Conservation (phyloP, 2,329 filamentous ascomycete species). For the Colletotrichum australisinense region DNA sequence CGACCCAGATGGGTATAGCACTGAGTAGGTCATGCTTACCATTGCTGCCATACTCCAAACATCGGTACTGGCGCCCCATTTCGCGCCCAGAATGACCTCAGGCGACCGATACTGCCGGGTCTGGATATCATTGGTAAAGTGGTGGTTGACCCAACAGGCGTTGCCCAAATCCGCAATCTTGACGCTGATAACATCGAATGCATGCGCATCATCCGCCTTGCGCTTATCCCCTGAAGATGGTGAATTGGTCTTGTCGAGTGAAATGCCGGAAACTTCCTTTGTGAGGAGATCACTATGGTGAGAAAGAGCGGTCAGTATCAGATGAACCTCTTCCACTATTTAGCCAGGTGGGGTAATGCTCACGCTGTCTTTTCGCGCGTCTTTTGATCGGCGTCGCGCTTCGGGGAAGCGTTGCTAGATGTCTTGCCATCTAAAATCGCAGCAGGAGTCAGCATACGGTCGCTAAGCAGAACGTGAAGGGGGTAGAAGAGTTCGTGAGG, state of each 20-base stretch:
- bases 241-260: constrained; percentile 79
- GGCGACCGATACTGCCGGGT: constrained; percentile 97
- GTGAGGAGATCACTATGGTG: constrained; percentile 83
- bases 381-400: constrained; percentile 74
- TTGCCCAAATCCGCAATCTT: constrained; percentile 99
- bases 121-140: constrained; percentile 99
- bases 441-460: constrained; percentile 10
- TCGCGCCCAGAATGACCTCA: constrained; percentile 94
- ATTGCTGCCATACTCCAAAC: constrained; percentile 99
- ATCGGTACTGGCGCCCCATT: constrained; percentile 99
- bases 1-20: not conserved
- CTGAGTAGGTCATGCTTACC: constrained; percentile 67
- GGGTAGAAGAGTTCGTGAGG: not conserved
- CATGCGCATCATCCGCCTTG: constrained; percentile 67
- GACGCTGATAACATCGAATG: constrained; percentile 87
- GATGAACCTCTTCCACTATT: constrained; percentile 1
- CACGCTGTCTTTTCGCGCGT: constrained; percentile 95
- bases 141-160: constrained; percentile 98
- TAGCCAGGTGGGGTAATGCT: constrained; percentile 49
- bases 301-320: constrained; percentile 25
- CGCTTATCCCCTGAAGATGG: constrained; percentile 71
- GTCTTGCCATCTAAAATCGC: constrained; percentile 46
- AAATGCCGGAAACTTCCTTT: constrained; percentile 94
- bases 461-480: not conserved
- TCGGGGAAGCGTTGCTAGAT: constrained; percentile 59